A percentile compares a stretch with the other conserved stretches of the same genome.
phyloP scores from a whole-genome alignment of 139 green algal genomes.

The Eudorina sp. region DNA sequence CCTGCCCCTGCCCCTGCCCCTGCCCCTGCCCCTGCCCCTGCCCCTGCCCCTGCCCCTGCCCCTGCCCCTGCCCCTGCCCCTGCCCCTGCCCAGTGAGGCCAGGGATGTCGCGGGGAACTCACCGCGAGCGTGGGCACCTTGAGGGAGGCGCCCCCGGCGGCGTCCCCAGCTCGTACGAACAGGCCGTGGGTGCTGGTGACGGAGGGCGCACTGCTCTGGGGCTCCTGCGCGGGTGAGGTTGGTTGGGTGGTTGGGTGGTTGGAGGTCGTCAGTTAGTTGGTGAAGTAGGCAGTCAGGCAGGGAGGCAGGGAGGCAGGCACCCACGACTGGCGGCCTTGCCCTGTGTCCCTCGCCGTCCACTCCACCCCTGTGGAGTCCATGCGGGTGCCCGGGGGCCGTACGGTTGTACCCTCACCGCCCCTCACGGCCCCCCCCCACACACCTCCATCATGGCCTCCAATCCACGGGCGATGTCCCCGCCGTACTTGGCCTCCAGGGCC shows the following conservation, averaged over 20 bases:
- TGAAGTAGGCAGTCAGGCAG: no score
- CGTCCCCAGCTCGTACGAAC: not conserved
- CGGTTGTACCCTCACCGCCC: not conserved
- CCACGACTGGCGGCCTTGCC: no score
- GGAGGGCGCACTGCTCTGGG: slow-evolving; percentile 10
- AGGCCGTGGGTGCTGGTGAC: slow-evolving; percentile 2
- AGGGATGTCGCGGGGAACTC: no score
- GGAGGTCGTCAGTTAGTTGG: no score
- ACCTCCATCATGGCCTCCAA: not conserved
- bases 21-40: not conserved
- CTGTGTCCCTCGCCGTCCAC: no score
- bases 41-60: not conserved
- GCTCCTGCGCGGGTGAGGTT: not conserved
- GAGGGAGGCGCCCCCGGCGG: not conserved
- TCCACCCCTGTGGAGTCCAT: no score
- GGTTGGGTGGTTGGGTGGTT: no score
- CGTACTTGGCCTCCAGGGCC: not conserved
- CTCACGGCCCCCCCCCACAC: not conserved
- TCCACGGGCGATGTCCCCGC: not conserved
- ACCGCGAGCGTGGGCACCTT: slow-evolving; percentile 6
- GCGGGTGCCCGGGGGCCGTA: no score
- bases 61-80: not conserved
- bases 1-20: not conserved
- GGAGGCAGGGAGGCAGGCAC: no score
- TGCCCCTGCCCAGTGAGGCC: no score